These are phyloP conservation scores for Cicer cuneatum DNA, from an alignment of 306 rosid species.

Conservation along the genomic window DNA sequence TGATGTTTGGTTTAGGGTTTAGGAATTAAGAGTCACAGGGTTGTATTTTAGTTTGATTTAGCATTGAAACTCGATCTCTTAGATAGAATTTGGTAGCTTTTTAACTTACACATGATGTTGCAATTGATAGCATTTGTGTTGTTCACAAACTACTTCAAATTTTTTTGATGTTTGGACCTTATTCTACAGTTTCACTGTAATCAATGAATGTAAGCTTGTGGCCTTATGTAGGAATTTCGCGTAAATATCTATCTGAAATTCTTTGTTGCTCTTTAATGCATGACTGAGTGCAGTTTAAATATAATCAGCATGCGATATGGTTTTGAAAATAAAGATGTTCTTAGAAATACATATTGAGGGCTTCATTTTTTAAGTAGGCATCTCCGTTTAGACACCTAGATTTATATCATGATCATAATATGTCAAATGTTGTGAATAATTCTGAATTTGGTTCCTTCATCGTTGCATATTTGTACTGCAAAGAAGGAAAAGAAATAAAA, in stretches of 20 bases:
- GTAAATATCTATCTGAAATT: conserved; percentile 16
- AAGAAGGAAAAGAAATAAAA: conserved; percentile 8
- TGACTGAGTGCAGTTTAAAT: conserved; percentile 11
- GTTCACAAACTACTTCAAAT: not conserved
- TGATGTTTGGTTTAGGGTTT: not conserved
- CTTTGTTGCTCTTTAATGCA: conserved; percentile 29
- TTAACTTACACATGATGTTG: not conserved
- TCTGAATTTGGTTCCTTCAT: not conserved
- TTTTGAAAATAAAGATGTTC: not conserved
- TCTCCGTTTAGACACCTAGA: conserved; percentile 24
- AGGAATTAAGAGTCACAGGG: conserved; percentile 4
- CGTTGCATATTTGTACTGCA: conserved; percentile 1
- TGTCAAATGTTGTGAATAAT: conserved; percentile 30
- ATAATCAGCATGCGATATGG: not conserved
- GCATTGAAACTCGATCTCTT: conserved; percentile 20
- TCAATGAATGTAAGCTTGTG: not conserved
- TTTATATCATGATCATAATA: conserved; percentile 4
- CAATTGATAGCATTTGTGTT: conserved; percentile 5
- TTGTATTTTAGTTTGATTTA: conserved; percentile 4
- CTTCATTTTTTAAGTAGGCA: conserved; percentile 24
- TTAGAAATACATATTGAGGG: not conserved
- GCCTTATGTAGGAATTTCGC: not conserved
- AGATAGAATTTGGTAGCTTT: not conserved
- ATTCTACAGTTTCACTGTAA: conserved; percentile 19
- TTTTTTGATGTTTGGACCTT: conserved; percentile 16